phyloP scores from a whole-genome alignment of 1,284 basidiomycete species.

The Sporisorium scitamineum region DNA sequence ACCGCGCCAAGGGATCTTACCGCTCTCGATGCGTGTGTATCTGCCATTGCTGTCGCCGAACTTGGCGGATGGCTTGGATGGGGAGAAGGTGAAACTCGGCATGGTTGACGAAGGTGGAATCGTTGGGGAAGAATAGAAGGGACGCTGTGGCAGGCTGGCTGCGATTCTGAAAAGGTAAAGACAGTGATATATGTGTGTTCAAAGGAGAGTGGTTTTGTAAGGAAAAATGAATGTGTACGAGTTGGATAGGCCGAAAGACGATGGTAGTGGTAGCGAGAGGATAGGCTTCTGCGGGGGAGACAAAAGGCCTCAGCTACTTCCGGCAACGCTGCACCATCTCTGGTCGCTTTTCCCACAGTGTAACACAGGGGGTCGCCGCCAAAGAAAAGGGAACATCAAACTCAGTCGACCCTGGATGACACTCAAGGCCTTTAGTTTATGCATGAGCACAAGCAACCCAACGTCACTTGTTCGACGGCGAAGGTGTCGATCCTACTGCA shows the following conservation, averaged over 20 bases:
- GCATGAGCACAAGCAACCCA: background rate
- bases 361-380: conserved; percentile 4
- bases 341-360: background rate
- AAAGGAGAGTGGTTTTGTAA: background rate
- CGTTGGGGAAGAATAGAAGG: background rate
- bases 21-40: conserved; percentile 43
- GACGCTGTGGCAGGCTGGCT: background rate
- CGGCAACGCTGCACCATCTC: background rate
- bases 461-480: background rate
- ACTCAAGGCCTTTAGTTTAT: background rate
- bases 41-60: conserved; percentile 38
- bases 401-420: background rate
- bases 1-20: conserved; percentile 38
- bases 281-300: background rate
- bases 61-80: conserved; percentile 35
- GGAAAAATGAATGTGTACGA: conserved; percentile 24
- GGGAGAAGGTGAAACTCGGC: conserved; percentile 33
- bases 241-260: conserved; percentile 3
- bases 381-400: background rate
- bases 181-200: background rate
- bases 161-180: background rate
- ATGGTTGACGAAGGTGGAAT: conserved; percentile 4
- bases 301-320: background rate
- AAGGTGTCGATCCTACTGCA: no score
- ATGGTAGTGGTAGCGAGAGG: conserved; percentile 3